Evolutionary conservation across 2,329 filamentous ascomycete genomes (phyloP).

Genomic region (Dactylellina haptotyla): DNA sequence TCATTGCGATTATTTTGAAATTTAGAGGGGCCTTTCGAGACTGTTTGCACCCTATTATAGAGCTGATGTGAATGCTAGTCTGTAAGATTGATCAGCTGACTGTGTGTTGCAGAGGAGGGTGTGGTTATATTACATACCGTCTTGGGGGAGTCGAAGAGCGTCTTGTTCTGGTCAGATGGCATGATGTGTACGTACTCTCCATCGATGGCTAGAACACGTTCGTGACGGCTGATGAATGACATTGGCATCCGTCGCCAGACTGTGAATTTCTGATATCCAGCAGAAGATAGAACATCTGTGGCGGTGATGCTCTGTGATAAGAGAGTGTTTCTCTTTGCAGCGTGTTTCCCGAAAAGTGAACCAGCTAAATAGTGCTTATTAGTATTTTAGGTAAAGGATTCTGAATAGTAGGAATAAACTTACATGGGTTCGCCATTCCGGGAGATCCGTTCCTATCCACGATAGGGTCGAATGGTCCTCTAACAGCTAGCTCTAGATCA

Average conservation of each 20-base stretch:
- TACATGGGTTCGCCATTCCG: slow-evolving; percentile 45
- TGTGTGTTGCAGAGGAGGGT: background rate
- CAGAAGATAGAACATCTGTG: slow-evolving; percentile 54
- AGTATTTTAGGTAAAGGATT: background rate
- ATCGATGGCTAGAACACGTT: slow-evolving; percentile 80
- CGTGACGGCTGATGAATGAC: slow-evolving; percentile 73
- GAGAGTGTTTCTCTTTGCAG: slow-evolving; percentile 26
- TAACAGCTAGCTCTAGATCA: slow-evolving; percentile 78
- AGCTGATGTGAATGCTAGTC: slow-evolving; percentile 83
- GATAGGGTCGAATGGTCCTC: slow-evolving; percentile 79
- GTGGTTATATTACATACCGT: slow-evolving; percentile 61
- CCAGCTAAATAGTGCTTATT: slow-evolving; percentile 15
- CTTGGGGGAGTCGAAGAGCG: slow-evolving; percentile 74
- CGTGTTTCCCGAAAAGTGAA: slow-evolving; percentile 44
- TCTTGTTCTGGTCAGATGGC: slow-evolving; percentile 74
- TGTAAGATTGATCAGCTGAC: background rate
- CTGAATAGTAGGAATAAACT: background rate
- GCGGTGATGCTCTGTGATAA: slow-evolving; percentile 46
- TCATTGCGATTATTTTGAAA: slow-evolving; percentile 68
- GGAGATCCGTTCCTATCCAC: slow-evolving; percentile 51
- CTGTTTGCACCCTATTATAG: slow-evolving; percentile 83
- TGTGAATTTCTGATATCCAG: slow-evolving; percentile 75
- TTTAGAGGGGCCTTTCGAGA: slow-evolving; percentile 81
- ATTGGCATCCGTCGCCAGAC: slow-evolving; percentile 86
- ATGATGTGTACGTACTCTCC: slow-evolving; percentile 89